Conservation (phyloP, 1,284 basidiomycete species). For the Sanghuangporus sanghuang region DNA sequence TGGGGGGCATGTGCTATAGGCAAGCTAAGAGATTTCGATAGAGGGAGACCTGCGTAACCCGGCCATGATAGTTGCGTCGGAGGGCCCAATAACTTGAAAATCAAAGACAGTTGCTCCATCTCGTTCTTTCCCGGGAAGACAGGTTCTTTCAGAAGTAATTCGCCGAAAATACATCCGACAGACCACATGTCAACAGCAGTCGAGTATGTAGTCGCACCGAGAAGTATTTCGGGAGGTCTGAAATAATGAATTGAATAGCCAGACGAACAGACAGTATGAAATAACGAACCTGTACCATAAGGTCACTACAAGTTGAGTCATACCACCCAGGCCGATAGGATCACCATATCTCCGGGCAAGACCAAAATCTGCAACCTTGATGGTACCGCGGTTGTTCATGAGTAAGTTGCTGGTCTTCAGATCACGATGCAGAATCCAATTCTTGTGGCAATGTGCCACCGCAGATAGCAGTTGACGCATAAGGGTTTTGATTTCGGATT, state of each 20-base stretch:
- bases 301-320: slow-evolving; percentile 97
- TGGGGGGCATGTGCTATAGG: slow-evolving; percentile 72
- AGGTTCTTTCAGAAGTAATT: slow-evolving; percentile 90
- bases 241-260: slow-evolving; percentile 16
- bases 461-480: slow-evolving; percentile 94
- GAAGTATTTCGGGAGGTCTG: slow-evolving; percentile 92
- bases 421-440: slow-evolving; percentile 98
- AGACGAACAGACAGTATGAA: slow-evolving; percentile 17
- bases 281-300: slow-evolving; percentile 93
- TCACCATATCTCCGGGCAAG: slow-evolving; percentile 94
- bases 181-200: slow-evolving; percentile 99
- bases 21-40: slow-evolving; percentile 75
- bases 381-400: slow-evolving; percentile 98
- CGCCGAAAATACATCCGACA: slow-evolving; percentile 98
- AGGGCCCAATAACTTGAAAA: slow-evolving; percentile 89
- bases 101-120: slow-evolving; percentile 88
- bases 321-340: slow-evolving; percentile 84
- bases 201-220: slow-evolving; percentile 90
- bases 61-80: slow-evolving; percentile 88
- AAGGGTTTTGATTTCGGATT: slow-evolving; percentile 97
- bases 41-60: slow-evolving; percentile 70
- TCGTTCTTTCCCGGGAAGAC: slow-evolving; percentile 96
- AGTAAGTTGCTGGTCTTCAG: slow-evolving; percentile 96
- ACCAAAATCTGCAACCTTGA: slow-evolving; percentile 99
- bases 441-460: slow-evolving; percentile 85